These are phyloP conservation scores for Schizochytrium sp. DNA, from an alignment of 108 stramenopile species.

Conservation along the genomic window DNA sequence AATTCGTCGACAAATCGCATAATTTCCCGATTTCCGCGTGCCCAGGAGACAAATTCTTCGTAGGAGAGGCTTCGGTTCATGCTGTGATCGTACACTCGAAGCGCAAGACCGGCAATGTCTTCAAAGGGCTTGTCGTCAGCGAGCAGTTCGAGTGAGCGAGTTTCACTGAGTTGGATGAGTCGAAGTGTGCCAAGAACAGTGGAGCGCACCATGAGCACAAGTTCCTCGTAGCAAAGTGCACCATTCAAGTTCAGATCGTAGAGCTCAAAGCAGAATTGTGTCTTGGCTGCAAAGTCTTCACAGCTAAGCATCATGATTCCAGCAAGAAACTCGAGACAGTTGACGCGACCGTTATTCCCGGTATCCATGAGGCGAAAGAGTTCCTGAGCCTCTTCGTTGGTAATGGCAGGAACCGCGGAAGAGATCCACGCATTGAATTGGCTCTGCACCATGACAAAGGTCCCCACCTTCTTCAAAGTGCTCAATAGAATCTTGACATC, in stretches of 20 bases:
- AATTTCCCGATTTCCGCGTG: background rate
- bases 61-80: background rate
- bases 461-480: background rate
- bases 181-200: background rate
- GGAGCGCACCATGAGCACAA: background rate
- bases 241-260: background rate
- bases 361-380: background rate
- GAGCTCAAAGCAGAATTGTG: constrained; percentile 11
- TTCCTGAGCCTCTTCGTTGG: background rate
- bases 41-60: background rate
- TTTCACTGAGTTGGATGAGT: background rate
- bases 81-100: background rate
- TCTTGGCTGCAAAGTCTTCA: background rate
- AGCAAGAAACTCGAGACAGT: constrained; percentile 1
- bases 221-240: background rate
- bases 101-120: background rate
- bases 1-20: background rate
- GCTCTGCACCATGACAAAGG: background rate
- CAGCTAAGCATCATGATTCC: background rate
- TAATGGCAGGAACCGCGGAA: background rate
- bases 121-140: background rate
- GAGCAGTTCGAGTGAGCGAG: background rate
- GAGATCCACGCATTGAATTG: background rate
- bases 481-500: background rate
- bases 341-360: background rate